These are phyloP conservation scores for Kwoniella sp. DNA, from an alignment of 768 basidiomycete species.

Conservation along the genomic window DNA sequence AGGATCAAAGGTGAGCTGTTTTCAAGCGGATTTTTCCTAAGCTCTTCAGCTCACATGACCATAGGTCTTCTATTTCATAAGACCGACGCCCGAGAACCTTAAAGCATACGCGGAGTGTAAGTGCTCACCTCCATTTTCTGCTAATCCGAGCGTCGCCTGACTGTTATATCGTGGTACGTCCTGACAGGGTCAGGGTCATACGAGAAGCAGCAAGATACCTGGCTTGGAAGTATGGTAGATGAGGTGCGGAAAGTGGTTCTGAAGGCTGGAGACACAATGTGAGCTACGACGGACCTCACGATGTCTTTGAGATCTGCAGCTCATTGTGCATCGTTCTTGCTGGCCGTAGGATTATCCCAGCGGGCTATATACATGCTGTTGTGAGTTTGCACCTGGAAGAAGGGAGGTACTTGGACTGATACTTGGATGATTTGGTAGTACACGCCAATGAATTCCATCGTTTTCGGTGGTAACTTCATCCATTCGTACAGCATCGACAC, in stretches of 20 bases:
- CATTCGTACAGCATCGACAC: constrained; percentile 84
- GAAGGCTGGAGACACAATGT: constrained; percentile 53
- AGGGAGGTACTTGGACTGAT: too few relatives aligned
- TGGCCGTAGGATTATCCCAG: constrained; percentile 70
- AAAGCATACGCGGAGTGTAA: constrained; percentile 82
- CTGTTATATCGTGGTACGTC: too few relatives aligned
- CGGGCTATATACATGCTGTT: constrained; percentile 97
- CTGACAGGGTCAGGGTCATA: constrained; percentile 69
- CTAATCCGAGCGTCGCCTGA: background rate
- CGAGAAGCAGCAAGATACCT: constrained; percentile 82
- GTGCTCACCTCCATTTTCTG: constrained; percentile 3
- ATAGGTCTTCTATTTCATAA: constrained; percentile 92
- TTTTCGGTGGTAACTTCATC: constrained; percentile 96
- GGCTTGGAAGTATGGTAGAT: constrained; percentile 91
- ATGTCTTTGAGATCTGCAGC: too few relatives aligned
- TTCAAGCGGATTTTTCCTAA: background rate
- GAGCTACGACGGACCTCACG: constrained; percentile 1
- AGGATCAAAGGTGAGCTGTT: constrained; percentile 70
- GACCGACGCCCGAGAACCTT: constrained; percentile 80
- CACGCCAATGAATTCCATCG: constrained; percentile 87
- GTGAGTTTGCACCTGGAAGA: too few relatives aligned
- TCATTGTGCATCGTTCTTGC: constrained; percentile 59
- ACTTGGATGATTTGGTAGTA: constrained; percentile 61
- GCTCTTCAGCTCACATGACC: background rate
- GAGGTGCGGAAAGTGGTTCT: constrained; percentile 72